These are phyloP conservation scores for Xylaria longipes DNA, from an alignment of 495 filamentous ascomycete genomes.

Conservation along the genomic window DNA sequence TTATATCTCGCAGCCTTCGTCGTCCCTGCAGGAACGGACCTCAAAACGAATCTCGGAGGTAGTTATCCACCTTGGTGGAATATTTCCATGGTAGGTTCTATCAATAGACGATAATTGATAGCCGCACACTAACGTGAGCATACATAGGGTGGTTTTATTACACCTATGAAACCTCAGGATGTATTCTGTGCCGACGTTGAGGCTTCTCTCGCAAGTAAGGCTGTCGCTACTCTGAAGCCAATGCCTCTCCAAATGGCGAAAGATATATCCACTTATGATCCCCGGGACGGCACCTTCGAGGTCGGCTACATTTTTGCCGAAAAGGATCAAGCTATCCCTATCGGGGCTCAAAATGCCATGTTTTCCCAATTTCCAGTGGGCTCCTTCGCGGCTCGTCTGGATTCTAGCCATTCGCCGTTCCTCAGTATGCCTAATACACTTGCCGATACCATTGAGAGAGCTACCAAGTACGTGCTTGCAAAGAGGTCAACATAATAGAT, in stretches of 20 bases:
- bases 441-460: slow-evolving; percentile 31
- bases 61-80: slow-evolving; percentile 2
- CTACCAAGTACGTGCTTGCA: slow-evolving; percentile 40
- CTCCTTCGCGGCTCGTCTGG: slow-evolving; percentile 13
- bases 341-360: slow-evolving; percentile 16
- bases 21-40: slow-evolving; percentile 28
- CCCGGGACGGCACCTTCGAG: slow-evolving; percentile 12
- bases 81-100: background rate
- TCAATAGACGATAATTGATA: background rate
- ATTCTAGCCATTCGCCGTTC: slow-evolving; percentile 22
- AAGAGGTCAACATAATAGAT: slow-evolving; percentile 18
- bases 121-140: background rate
- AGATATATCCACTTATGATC: slow-evolving; percentile 14
- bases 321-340: slow-evolving; percentile 22
- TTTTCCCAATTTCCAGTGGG: slow-evolving; percentile 13
- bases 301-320: slow-evolving; percentile 29
- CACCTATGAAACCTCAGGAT: background rate
- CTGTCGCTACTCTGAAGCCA: slow-evolving; percentile 24
- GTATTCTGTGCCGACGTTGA: slow-evolving; percentile 42
- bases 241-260: slow-evolving; percentile 6
- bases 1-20: slow-evolving; percentile 44
- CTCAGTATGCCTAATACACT: slow-evolving; percentile 18
- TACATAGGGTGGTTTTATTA: slow-evolving; percentile 21
- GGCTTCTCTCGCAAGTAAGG: slow-evolving; percentile 28
- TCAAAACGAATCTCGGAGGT: background rate